Base-by-base conservation (phyloP, 2,329 filamentous ascomycete species). In the Endoconidiophora polonica region DNA sequence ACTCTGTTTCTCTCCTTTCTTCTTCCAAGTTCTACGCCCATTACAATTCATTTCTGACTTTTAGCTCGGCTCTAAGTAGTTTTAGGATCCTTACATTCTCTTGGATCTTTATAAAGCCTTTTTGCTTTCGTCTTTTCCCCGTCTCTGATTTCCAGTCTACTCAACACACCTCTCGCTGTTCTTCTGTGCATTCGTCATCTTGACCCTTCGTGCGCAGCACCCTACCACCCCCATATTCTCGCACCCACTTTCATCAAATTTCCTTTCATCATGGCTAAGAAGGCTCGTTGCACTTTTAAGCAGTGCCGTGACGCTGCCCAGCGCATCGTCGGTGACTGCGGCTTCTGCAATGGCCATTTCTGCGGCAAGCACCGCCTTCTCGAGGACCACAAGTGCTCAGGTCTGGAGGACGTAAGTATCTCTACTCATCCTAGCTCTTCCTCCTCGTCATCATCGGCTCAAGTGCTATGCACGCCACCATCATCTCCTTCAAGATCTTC, bases 261-360 rank as follows among this genome's bases (percentile, higher is more conserved):
- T 45, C 12, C 29, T 16, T 12, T 46, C 48, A 66, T 49, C 57
- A 81, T 79, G 76, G 76, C 81, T 56, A 85, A 82, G 69, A 86
- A 84, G 73, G 79, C 83, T 58, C 81, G 84, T 59, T 96, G 91
- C 73, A 82, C 74, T 56, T 87, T 85, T 70, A 88, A 90, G 67
- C 81, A 87, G 58, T 96, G 91, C 78, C 86, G 79, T 63, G 81
- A 86, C 59, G 76, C 77, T 26, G 88, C 87, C 14, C 88, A 95
- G 66, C 82, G 86, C 57, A 95, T 98, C 60, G 85, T 95, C 53
- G 91, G 91, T 49, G 90, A 96, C 70, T 98, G 91, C 68, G 82
- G 80, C 54, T 96, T 96, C 72, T 98, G 91, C 71, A 73, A 82
- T 50, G 87, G 88, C 43, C 85, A 93, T 64, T 96, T 86, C 72